phyloP scores from a whole-genome alignment of 176 grass and related monocot species.

The Aechmea fasciata region DNA sequence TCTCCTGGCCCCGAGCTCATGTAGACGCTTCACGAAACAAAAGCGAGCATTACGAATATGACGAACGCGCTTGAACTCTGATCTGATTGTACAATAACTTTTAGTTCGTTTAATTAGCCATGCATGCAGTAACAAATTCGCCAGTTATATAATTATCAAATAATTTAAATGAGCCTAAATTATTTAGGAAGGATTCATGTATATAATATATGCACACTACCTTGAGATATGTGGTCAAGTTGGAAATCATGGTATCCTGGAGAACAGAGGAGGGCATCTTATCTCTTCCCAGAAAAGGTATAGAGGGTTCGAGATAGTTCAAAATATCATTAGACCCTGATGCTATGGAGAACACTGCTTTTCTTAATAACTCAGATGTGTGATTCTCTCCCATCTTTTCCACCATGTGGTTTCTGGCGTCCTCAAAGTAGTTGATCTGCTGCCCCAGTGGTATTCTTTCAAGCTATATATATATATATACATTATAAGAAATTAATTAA shows the following conservation, averaged over 20 bases:
- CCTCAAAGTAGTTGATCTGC: conserved; percentile 70
- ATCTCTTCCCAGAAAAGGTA: conserved; percentile 53
- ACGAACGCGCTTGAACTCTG: no score
- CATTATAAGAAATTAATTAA: background rate
- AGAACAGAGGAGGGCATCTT: conserved; percentile 42
- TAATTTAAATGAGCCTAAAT: background rate
- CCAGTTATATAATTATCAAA: background rate
- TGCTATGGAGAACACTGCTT: conserved; percentile 41
- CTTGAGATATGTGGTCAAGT: conserved; percentile 70
- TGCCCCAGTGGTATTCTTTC: conserved; percentile 57
- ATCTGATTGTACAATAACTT: no score
- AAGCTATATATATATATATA: conserved; percentile 24
- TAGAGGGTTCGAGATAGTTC: conserved; percentile 59
- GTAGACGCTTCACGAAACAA: conserved; percentile 38
- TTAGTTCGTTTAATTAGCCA: no score
- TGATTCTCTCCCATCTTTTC: conserved; percentile 34
- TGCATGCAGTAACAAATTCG: no score
- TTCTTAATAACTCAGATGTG: conserved; percentile 42
- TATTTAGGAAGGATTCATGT: no score
- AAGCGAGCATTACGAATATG: background rate
- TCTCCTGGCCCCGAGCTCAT: conserved; percentile 58
- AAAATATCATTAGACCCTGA: conserved; percentile 78
- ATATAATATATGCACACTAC: conserved; percentile 23
- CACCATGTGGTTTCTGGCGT: conserved; percentile 41
- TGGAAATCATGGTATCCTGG: conserved; percentile 58